Evolutionary conservation across 371 early-diverging fungal species (phyloP).

Genomic region (Haplosporangium sp.): DNA sequence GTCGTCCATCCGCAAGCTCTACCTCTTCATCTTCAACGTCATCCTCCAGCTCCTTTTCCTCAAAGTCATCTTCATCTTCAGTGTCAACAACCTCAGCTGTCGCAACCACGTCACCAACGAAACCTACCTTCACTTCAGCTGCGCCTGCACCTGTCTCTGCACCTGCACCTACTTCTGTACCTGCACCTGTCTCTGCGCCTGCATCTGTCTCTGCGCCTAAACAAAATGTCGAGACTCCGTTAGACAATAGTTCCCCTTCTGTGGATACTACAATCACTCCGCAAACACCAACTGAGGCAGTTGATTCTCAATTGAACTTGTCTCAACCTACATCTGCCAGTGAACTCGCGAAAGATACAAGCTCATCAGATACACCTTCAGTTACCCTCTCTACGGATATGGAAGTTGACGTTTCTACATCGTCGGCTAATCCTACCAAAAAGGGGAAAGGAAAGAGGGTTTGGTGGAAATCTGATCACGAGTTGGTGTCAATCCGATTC

Average conservation of each 20-base stretch:
- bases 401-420: neutral
- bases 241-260: too few relatives aligned
- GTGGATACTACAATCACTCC: neutral
- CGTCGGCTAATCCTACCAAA: neutral
- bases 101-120: neutral
- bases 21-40: neutral
- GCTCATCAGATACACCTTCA: neutral
- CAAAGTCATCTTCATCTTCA: neutral
- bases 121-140: neutral
- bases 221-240: too few relatives aligned
- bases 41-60: neutral
- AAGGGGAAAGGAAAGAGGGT: constrained; percentile 32
- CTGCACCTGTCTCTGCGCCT: neutral
- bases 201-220: neutral
- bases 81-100: neutral
- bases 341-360: neutral
- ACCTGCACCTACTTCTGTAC: neutral
- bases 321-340: neutral
- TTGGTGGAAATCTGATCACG: constrained; percentile 32
- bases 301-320: neutral
- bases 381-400: neutral
- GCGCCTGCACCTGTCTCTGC: neutral
- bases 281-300: neutral
- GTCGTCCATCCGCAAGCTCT: neutral
- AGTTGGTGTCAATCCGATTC: constrained; percentile 25